These are phyloP conservation scores for Castanea mollissima DNA, from an alignment of 306 rosid species.

Conservation along the genomic window DNA sequence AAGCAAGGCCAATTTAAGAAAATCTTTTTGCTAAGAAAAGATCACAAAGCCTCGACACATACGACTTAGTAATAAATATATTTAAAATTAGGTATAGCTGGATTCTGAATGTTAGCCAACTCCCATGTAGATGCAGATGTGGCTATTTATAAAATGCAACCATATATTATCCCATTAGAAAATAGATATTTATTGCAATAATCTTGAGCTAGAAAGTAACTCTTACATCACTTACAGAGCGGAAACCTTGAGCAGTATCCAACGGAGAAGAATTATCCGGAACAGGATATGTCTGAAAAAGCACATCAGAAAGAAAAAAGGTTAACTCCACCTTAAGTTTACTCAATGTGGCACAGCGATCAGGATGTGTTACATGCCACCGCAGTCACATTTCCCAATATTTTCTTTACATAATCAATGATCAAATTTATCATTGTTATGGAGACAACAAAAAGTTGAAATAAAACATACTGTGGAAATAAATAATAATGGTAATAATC, in stretches of 20 bases:
- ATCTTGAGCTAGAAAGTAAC: slow-evolving; percentile 12
- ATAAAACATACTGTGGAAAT: background rate
- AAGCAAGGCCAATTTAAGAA: too few relatives aligned
- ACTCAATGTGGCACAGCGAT: slow-evolving; percentile 14
- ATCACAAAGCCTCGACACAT: too few relatives aligned
- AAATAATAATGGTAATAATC: background rate
- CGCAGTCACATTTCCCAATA: background rate
- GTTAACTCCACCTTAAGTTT: slow-evolving; percentile 2
- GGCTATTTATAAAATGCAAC: slow-evolving; percentile 1
- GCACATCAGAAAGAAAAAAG: slow-evolving; percentile 14
- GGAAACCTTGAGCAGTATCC: slow-evolving; percentile 70
- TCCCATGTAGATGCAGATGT: slow-evolving; percentile 7
- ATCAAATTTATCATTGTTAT: background rate
- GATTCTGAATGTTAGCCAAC: background rate
- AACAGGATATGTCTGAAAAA: slow-evolving; percentile 69
- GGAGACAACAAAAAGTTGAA: background rate
- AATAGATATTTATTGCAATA: slow-evolving; percentile 1
- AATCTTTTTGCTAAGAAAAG: too few relatives aligned
- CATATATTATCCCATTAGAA: slow-evolving; percentile 11
- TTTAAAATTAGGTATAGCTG: background rate
- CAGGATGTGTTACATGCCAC: slow-evolving; percentile 18
- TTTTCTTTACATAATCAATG: background rate
- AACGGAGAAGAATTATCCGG: slow-evolving; percentile 60
- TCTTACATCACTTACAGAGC: slow-evolving; percentile 58
- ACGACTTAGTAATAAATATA: too few relatives aligned